Conservation (phyloP, 371 early-diverging fungal genomes). For the Lichtheimia corymbifera region DNA sequence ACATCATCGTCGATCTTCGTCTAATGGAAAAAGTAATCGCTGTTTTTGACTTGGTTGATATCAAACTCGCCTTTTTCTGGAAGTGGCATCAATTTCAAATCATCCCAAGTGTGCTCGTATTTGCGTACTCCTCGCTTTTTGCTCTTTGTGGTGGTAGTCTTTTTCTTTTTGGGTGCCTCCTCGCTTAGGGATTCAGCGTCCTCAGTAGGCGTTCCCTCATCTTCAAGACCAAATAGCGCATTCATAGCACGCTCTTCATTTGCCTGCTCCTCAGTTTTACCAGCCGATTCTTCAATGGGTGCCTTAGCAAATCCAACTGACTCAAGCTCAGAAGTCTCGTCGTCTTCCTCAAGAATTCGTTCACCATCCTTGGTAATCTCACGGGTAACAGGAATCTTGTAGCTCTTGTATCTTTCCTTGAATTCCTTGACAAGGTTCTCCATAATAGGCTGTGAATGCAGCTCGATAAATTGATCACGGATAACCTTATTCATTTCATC, state of each 20-base stretch:
- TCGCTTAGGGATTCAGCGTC: constrained; percentile 13
- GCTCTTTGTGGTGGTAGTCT: neutral
- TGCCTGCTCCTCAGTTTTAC: constrained; percentile 18
- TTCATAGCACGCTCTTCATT: constrained; percentile 32
- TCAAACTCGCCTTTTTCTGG: constrained; percentile 88
- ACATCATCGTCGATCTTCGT: neutral
- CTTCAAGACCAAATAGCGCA: constrained; percentile 35
- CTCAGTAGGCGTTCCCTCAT: constrained; percentile 9
- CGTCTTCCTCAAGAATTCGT: constrained; percentile 13
- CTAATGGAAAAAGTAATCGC: constrained; percentile 91
- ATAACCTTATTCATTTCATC: constrained; percentile 84
- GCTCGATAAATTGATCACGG: constrained; percentile 86
- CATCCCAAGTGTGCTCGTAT: constrained; percentile 63
- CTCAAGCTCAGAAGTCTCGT: constrained; percentile 1
- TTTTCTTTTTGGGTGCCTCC: constrained; percentile 21
- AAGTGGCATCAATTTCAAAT: constrained; percentile 72
- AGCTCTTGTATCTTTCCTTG: constrained; percentile 75
- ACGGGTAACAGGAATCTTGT: constrained; percentile 63
- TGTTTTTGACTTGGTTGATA: constrained; percentile 74
- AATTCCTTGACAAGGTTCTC: constrained; percentile 83
- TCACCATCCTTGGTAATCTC: constrained; percentile 26
- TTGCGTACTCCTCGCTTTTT: constrained; percentile 19
- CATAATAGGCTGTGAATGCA: constrained; percentile 89
- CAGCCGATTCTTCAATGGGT: constrained; percentile 1
- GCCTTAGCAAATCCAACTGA: constrained; percentile 17